Evolutionary conservation across 169 alveolate genomes (phyloP), one percentile per base, ranked within the genome.

Genomic region (Plasmodium knowlesi): DNA sequence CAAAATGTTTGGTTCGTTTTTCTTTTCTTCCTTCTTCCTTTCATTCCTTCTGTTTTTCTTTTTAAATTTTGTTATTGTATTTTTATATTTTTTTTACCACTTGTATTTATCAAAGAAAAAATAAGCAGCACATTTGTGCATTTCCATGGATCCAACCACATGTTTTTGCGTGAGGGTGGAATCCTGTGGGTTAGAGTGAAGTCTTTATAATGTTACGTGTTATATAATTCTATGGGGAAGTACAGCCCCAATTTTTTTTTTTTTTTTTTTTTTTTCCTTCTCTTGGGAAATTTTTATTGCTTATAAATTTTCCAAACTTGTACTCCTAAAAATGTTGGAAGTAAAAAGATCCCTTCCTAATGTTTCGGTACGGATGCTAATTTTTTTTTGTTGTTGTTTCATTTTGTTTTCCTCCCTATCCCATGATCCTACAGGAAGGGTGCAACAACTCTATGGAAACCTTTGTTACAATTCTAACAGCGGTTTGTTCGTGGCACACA

Each of bases 1-100:
- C 50, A 79, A 79, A 79, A 79, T 79, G 84, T 9, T 79, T 43
- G 84, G 84, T 19, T 79, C 84, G n/a, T 67, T 67, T 67, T 79
- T 79, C 84, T 79, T 79, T 79, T 43, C 72, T 28, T 57, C 80
- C 9, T 82, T 82, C 12, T 82, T 82, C 71, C 79, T 53, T 28
- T 82, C 76, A 32, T 82, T 82, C 46, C 34, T 41, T n/a, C 34
- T 53, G 6, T 53, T 82, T 41, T 61, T 82, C 37, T 22, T 53
- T 82, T 14, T 82, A 30, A 82, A 82, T 82, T 32, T 82, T 82
- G 41, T 50, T 19, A 43, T 46, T 22, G 22, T 82, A 41, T 82
- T 82, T 19, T 25, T 41, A 19, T 82, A 30, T 57, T 82, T 57
- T 82, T 82, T 57, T 82, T 82, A 54, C 90, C 61, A 50, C 46